Conservation (phyloP, 2,329 filamentous ascomycete genomes). For the Ciborinia camelliae region DNA sequence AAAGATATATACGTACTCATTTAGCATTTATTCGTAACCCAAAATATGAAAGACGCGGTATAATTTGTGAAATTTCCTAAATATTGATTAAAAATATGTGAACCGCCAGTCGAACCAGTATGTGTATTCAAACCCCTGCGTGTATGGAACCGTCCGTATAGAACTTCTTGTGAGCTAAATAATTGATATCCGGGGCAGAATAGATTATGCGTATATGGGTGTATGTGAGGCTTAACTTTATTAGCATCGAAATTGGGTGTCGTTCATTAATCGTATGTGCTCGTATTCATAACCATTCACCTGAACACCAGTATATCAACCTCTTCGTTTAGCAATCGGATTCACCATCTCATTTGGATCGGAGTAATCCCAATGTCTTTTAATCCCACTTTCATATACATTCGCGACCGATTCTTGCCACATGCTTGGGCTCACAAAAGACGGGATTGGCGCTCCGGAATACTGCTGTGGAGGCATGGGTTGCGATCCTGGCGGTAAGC, state of each 20-base stretch:
- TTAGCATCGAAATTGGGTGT: neutral
- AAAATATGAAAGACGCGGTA: neutral
- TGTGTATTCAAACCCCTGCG: neutral
- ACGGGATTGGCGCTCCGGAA: slow-evolving; percentile 50
- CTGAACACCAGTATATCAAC: neutral
- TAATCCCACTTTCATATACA: slow-evolving; percentile 63
- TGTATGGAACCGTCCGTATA: neutral
- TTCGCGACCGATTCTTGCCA: slow-evolving; percentile 70
- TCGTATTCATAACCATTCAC: neutral
- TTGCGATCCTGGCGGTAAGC: slow-evolving; percentile 45
- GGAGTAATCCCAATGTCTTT: slow-evolving; percentile 55
- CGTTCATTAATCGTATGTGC: slow-evolving; percentile 1
- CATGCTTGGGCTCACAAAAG: slow-evolving; percentile 67
- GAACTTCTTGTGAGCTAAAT: neutral
- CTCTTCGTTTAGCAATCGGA: slow-evolving; percentile 18
- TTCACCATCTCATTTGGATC: slow-evolving; percentile 27
- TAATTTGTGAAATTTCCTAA: neutral
- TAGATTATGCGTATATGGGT: neutral
- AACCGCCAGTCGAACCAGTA: neutral
- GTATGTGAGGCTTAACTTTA: neutral
- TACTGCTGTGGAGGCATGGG: slow-evolving; percentile 51
- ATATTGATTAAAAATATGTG: neutral
- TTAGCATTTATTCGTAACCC: neutral
- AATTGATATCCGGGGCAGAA: neutral
- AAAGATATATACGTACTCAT: neutral